Percentiles rank a stretch among this genome's conserved stretches.
Evolutionary conservation across 2,329 filamentous ascomycete species (phyloP).

Genomic region (Capronia coronata): DNA sequence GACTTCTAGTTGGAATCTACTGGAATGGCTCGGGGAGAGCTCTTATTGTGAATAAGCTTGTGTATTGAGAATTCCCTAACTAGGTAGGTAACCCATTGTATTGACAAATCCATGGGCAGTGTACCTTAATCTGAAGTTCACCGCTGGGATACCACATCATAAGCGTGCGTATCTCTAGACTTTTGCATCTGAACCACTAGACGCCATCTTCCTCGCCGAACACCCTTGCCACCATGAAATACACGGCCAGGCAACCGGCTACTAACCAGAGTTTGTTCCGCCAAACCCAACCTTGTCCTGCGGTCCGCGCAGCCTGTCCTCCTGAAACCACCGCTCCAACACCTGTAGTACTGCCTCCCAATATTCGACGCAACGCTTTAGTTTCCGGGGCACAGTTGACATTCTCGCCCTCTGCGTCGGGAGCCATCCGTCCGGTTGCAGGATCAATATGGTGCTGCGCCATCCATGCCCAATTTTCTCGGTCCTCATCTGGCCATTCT

Average conservation of each 20-base stretch:
- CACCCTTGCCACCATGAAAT: slow-evolving; percentile 48
- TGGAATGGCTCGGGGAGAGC: too few relatives aligned
- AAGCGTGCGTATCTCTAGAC: background rate
- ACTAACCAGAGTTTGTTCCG: slow-evolving; percentile 71
- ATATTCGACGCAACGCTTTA: slow-evolving; percentile 60
- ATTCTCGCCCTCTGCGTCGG: slow-evolving; percentile 37
- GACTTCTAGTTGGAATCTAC: too few relatives aligned
- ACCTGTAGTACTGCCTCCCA: slow-evolving; percentile 48
- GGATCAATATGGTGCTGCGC: slow-evolving; percentile 72
- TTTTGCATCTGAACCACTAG: background rate
- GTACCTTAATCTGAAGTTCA: too few relatives aligned
- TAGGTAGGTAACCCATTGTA: too few relatives aligned
- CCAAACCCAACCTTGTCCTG: slow-evolving; percentile 73
- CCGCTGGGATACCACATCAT: too few relatives aligned
- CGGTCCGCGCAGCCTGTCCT: slow-evolving; percentile 65
- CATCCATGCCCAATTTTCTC: slow-evolving; percentile 91
- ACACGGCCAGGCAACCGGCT: slow-evolving; percentile 65
- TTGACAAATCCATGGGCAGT: too few relatives aligned
- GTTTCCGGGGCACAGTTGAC: slow-evolving; percentile 55
- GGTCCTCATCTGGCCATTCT: slow-evolving; percentile 85
- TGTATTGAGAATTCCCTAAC: too few relatives aligned
- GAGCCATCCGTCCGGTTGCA: slow-evolving; percentile 62
- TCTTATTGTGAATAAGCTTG: too few relatives aligned
- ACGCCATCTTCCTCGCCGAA: slow-evolving; percentile 11
- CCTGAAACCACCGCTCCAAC: slow-evolving; percentile 68